A percentile compares a stretch with the other conserved stretches of the same genome.
Evolutionary conservation across 305 asterid species (phyloP).

Genomic region (Rubia balearica): DNA sequence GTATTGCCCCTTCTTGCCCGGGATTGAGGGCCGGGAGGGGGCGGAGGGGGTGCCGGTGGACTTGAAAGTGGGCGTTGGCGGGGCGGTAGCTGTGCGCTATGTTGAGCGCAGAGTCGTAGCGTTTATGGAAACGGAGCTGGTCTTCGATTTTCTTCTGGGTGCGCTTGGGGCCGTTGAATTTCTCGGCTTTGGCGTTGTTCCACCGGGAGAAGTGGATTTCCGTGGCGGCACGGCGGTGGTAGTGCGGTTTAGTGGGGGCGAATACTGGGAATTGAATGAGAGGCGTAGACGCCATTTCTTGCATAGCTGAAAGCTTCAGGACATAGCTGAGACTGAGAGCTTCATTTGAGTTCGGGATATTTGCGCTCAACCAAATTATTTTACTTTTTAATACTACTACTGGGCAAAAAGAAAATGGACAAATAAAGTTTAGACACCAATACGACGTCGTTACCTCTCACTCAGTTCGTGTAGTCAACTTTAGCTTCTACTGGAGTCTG

Average conservation of each 20-base stretch:
- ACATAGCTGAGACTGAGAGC: neutral
- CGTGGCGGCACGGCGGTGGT: constrained; percentile 38
- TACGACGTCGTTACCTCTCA: neutral
- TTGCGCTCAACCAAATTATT: no score
- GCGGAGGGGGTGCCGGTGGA: constrained; percentile 83
- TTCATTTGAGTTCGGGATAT: neutral
- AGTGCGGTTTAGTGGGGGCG: constrained; percentile 30
- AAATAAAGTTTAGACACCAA: neutral
- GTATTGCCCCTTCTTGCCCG: constrained; percentile 71
- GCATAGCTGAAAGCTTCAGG: constrained; percentile 1
- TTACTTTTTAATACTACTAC: no score
- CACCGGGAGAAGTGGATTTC: constrained; percentile 86
- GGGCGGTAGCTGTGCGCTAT: constrained; percentile 74
- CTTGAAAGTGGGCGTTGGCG: constrained; percentile 57
- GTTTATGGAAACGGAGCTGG: constrained; percentile 61
- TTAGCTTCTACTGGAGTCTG: neutral
- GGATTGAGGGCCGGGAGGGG: constrained; percentile 79
- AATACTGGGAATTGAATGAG: constrained; percentile 58
- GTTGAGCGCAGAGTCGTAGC: constrained; percentile 60
- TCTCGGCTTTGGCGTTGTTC: constrained; percentile 95
- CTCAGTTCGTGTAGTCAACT: neutral
- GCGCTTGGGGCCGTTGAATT: constrained; percentile 51
- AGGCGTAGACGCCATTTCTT: constrained; percentile 36
- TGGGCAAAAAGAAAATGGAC: no score
- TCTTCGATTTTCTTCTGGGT: constrained; percentile 71